Base-by-base conservation (phyloP, 768 basidiomycete species). In the Boletellus ananiceps region DNA sequence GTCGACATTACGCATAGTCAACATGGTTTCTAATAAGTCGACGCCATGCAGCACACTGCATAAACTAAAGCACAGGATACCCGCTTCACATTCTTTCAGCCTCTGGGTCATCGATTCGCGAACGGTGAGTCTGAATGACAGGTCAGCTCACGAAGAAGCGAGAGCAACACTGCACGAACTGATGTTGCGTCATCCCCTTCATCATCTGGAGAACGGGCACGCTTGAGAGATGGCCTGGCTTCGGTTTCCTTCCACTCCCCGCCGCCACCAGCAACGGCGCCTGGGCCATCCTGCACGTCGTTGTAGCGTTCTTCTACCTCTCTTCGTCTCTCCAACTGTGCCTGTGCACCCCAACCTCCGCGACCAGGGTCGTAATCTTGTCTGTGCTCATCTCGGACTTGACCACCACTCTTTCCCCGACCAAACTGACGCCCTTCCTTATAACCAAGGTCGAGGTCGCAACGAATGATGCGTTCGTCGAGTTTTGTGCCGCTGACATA, bases 401-500 rank as follows among this genome's bases (percentile, higher is more conserved):
- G 94, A 3, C 96, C 96, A 29, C 96, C 96, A 56, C 91, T 94
- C 69, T 94, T 97, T 23, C 96, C 96, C 52, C 96, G 76, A 27
- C 96, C 96, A 55, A 97, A 99, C 69, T 99, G 96, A 54, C 96
- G 76, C 13, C 95, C 95, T 63, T 99, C 96, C 63, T 84, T 84
- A 71, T 97, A 99, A 6, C 96, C 96, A 23, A 93, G 76, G 73
- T 99, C 96, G 62, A 99, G 74, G 73, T 99, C 96, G 63, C 94
- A 97, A 40, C 96, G 88, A 55, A 99, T 95, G 59, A 99, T 91
- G 31, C 96, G 88, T 70, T 99, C 96, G 69, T 99, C 96, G 18
- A 99, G 83, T 73, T 98, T 98, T 32, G 94, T 93, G n/a, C 95
- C 96, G 44, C 89, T 93, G 59, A 98, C 82, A 67, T 96, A 94